Base-by-base conservation (phyloP, 768 basidiomycete genomes). In the Podaxis mareebaensis region DNA sequence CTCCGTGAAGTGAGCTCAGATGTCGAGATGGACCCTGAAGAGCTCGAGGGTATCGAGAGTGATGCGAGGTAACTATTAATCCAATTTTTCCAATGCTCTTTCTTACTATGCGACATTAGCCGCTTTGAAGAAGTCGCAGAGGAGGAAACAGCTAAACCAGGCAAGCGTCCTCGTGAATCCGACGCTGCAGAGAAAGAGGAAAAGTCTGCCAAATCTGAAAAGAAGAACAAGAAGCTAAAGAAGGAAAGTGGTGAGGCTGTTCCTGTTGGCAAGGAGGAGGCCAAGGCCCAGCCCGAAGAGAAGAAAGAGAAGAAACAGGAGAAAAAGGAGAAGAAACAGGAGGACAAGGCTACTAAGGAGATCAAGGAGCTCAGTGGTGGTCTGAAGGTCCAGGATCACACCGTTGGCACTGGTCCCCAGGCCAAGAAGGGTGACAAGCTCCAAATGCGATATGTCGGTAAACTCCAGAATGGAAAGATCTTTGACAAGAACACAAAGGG, bases 391-490 rank as follows among this genome's bases (percentile, higher is more conserved):
- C 76, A 83, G 66, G 96, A 99, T 73, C 73, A 80, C 66, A 95
- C 89, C 72, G 71, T 85, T 53, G 96, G 96, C 51, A 85, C 84
- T 1, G 96, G 96, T n/a, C 86, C 91, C 40, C 80, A 82, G 70
- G 95, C 92, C 17, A 97, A 96, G 81, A 85, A 87, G 60, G 96
- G 96, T 15, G 87, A 90, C 76, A 88, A 79, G 48, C 83, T 97
- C 54, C 80, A 79, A 59, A 92, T 99, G 90, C 82, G 96, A 62
- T 99, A 98, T 76, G 89, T 99, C 68, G 96, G 96, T 67, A 96
- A 95, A 79, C 81, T 97, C 48, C 74, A 78, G 57, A 86, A 88
- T 65, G 91, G 90, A 68, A 89, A 86, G 68, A 67, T 87, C 20
- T 95, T 95, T 67, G 93, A 95, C 77, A 79, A 83, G 67, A 95